These are phyloP conservation scores for Periconia digitata DNA, from an alignment of 2,329 filamentous ascomycete species.

Conservation along the genomic window DNA sequence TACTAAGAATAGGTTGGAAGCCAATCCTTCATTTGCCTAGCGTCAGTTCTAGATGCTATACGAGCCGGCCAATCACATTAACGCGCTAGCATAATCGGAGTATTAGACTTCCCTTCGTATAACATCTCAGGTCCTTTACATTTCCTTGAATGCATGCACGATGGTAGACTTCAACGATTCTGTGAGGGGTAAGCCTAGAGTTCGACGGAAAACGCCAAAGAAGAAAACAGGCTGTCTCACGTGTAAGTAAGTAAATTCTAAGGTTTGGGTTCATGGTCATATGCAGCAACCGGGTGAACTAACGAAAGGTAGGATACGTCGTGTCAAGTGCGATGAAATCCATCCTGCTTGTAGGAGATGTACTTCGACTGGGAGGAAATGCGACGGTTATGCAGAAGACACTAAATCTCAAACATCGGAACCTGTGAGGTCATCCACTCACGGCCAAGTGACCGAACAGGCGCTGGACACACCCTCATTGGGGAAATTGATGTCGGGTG, in stretches of 20 bases:
- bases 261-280: neutral
- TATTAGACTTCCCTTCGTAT: neutral
- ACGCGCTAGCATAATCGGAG: neutral
- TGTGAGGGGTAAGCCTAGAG: constrained; percentile 6
- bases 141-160: neutral
- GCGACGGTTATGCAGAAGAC: constrained; percentile 49
- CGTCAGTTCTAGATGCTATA: constrained; percentile 1
- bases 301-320: constrained; percentile 48
- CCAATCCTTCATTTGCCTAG: neutral
- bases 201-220: constrained; percentile 7
- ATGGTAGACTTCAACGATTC: constrained; percentile 1
- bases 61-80: constrained; percentile 4
- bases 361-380: constrained; percentile 57
- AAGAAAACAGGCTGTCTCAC: constrained; percentile 6
- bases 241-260: constrained; percentile 6
- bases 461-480: neutral
- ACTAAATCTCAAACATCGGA: neutral
- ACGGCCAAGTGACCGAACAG: neutral
- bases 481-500: neutral
- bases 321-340: constrained; percentile 60
- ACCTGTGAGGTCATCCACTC: neutral
- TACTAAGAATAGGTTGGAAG: neutral
- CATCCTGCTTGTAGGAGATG: constrained; percentile 58
- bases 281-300: neutral
- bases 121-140: neutral